Evolutionary conservation across 2,329 filamentous ascomycete genomes (phyloP).

Genomic region (Diplodia seriata): DNA sequence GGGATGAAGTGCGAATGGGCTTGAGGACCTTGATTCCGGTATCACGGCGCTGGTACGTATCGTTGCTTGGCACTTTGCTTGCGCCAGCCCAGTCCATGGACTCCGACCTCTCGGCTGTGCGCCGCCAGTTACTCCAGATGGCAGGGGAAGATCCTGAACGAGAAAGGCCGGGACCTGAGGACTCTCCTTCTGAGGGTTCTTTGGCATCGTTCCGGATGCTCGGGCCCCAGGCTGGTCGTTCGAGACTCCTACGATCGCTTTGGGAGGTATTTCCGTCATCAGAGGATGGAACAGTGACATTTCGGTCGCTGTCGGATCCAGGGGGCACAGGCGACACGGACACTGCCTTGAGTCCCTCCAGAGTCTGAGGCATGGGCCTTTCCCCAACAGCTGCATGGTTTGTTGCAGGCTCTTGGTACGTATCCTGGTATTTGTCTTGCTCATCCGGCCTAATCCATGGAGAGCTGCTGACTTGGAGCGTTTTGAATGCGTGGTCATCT

Average conservation of each 20-base stretch:
- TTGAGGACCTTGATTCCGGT: conserved; percentile 91
- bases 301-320: conserved; percentile 23
- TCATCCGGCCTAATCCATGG: conserved; percentile 17
- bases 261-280: conserved; percentile 18
- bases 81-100: conserved; percentile 61
- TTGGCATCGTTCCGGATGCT: conserved; percentile 6
- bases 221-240: conserved; percentile 12
- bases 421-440: neutral
- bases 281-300: conserved; percentile 28
- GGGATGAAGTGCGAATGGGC: conserved; percentile 69
- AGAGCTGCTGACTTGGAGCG: conserved; percentile 67
- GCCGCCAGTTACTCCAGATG: conserved; percentile 58
- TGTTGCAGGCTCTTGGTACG: conserved; percentile 23
- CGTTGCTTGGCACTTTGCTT: conserved; percentile 61
- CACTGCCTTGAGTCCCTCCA: conserved; percentile 25
- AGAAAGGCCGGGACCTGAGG: conserved; percentile 19
- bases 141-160: conserved; percentile 49
- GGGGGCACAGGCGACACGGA: conserved; percentile 16
- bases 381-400: neutral
- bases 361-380: conserved; percentile 11
- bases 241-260: conserved; percentile 14
- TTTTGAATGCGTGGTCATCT: conserved; percentile 80
- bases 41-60: conserved; percentile 71
- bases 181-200: conserved; percentile 6
- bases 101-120: conserved; percentile 34